These are phyloP conservation scores for Brachypodium distachyon DNA, from an alignment of 202 grass and related monocot species.

Conservation along the genomic window DNA sequence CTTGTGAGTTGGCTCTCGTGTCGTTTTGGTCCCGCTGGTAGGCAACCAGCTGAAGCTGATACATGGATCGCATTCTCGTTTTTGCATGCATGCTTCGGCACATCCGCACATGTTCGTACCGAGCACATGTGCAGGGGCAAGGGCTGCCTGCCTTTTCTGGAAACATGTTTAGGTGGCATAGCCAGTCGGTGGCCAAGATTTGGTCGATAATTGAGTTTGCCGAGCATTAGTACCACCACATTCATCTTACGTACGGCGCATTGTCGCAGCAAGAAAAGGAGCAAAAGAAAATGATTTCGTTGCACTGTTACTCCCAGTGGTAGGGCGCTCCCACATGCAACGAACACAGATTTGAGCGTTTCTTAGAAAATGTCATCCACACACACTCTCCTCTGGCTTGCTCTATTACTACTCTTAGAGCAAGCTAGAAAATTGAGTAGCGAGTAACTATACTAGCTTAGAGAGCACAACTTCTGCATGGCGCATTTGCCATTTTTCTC, in stretches of 20 bases:
- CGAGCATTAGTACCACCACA: not conserved
- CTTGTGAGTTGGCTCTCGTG: slow-evolving; percentile 21
- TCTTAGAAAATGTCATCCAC: not conserved
- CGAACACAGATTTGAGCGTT: too few relatives aligned
- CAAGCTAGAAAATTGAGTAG: too few relatives aligned
- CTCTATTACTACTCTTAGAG: too few relatives aligned
- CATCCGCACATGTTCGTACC: slow-evolving; percentile 26
- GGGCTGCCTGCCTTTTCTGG: slow-evolving; percentile 11
- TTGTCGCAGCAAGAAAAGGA: not conserved
- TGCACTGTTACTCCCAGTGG: not conserved
- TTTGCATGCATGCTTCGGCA: not conserved
- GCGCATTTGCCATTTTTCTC: not conserved
- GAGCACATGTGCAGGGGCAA: slow-evolving; percentile 37
- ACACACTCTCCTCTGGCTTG: not conserved
- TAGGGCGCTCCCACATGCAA: too few relatives aligned
- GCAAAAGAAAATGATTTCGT: not conserved
- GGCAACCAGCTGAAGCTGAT: not conserved
- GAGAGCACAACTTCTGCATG: not conserved
- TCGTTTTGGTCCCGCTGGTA: not conserved
- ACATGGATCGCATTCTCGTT: not conserved
- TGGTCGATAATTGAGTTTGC: not conserved
- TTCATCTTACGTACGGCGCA: not conserved
- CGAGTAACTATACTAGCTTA: not conserved
- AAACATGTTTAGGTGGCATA: not conserved
- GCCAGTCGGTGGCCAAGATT: slow-evolving; percentile 19